Evolutionary conservation across 768 basidiomycete genomes (phyloP), one percentile per base, ranked within the genome.

Genomic region (Chalciporus piperatus): DNA sequence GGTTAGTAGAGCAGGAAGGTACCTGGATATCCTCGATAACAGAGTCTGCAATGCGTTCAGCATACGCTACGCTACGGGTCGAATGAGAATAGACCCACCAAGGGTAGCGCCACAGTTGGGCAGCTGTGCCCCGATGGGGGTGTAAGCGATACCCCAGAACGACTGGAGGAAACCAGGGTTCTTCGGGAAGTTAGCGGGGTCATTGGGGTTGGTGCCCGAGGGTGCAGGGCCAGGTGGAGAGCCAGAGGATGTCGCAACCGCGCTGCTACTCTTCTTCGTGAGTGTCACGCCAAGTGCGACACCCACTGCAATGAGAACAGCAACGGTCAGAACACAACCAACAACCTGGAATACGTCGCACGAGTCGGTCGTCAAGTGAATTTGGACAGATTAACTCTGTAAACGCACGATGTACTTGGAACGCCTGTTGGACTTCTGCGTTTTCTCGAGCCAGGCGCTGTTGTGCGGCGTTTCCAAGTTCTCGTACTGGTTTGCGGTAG

Each of bases 121-220:
- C 20, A 84, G 66, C 58, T 85, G 82, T n/a, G 85, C 82, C 37
- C 83, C 83, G 17, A 73, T 71, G 9, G 93, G 92, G 1, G 91
- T 92, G 68, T 96, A 96, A 0, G 93, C 93, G 20, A 96, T 63
- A 5, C 89, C 93, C 65, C 85, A 96, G 71, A 97, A 90, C 1
- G 82, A 77, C 57, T 88, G 81, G 55, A 84, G 77, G 45, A 96
- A 70, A 27, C 76, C 76, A 3, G 80, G 46, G 66, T 95, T 80
- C 70, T 85, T 87, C 17, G 70, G 67, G 69, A 95, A 97, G 16
- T 77, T 76, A 68, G 84, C 91, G 4, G 93, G 91, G 67, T 95
- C 89, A 58, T 76, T 81, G 9, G 80, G 72, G 60, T 80, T 68
- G 3, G 74, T 72, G 14, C 67, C 67, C 17, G 20, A 0, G 13